phyloP scores from a whole-genome alignment of 352 stramenopile species.

The Globisporangium spinosum region DNA sequence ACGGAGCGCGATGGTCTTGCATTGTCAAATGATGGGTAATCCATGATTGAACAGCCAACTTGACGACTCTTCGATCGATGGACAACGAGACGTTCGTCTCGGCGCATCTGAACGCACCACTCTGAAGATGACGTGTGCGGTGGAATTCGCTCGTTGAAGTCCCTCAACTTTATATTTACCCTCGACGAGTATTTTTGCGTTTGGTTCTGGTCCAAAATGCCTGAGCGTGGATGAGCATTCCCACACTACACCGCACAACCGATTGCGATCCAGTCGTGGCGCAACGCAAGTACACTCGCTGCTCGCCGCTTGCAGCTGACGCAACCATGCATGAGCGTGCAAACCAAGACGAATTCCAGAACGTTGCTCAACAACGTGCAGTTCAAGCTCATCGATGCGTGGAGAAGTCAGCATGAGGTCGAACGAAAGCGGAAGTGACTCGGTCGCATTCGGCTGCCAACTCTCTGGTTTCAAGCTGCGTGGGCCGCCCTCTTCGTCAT shows the following conservation, averaged over 20 bases:
- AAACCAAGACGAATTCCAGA: not conserved
- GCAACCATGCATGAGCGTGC: not conserved
- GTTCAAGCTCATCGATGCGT: not conserved
- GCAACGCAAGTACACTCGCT: not conserved
- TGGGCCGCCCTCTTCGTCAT: constrained; percentile 10
- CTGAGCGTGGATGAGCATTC: not conserved
- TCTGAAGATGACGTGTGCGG: not conserved
- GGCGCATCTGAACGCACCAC: no score
- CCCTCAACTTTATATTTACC: not conserved
- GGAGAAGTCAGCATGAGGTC: not conserved
- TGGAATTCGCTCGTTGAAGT: not conserved
- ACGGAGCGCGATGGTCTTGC: not conserved
- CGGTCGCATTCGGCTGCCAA: not conserved
- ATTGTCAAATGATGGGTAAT: not conserved
- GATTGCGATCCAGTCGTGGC: not conserved
- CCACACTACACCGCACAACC: not conserved
- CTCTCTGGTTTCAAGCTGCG: constrained; percentile 8
- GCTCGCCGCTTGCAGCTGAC: not conserved
- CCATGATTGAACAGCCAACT: not conserved
- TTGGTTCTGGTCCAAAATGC: not conserved
- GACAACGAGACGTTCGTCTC: no score
- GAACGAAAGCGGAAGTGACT: constrained; percentile 7
- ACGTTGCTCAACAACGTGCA: not conserved
- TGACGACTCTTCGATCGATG: not conserved
- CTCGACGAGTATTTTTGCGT: not conserved